Conservation (phyloP, 1,284 basidiomycete genomes). For the Irpex rosettiformis region DNA sequence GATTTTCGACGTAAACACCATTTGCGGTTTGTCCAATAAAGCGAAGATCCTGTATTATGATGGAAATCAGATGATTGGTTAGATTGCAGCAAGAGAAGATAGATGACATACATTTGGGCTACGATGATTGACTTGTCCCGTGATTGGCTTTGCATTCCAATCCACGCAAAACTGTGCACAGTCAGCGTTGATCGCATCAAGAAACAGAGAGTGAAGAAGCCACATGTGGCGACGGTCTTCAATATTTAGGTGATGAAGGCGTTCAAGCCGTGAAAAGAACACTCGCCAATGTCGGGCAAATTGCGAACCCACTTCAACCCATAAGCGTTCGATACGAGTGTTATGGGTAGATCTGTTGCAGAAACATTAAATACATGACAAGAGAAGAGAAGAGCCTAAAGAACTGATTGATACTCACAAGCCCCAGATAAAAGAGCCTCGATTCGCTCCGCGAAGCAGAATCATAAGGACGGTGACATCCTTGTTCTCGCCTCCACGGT, state of each 20-base stretch:
- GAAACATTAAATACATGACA: not conserved
- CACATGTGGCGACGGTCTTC: not conserved
- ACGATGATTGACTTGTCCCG: not conserved
- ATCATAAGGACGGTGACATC: slow-evolving; percentile 25
- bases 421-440: slow-evolving; percentile 31
- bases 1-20: not conserved
- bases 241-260: slow-evolving; percentile 21
- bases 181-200: slow-evolving; percentile 33
- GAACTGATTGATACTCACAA: slow-evolving; percentile 15
- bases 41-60: not conserved
- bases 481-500: slow-evolving; percentile 28
- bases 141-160: slow-evolving; percentile 31
- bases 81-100: no score
- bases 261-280: slow-evolving; percentile 37
- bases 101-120: not conserved
- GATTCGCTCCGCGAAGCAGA: slow-evolving; percentile 18
- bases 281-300: slow-evolving; percentile 37
- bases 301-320: slow-evolving; percentile 39
- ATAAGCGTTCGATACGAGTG: slow-evolving; percentile 31
- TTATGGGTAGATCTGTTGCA: slow-evolving; percentile 25
- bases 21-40: not conserved
- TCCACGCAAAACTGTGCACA: slow-evolving; percentile 31
- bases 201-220: not conserved
- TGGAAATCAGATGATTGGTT: no score
- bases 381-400: not conserved